A percentile compares a stretch with the other conserved stretches of the same genome.
Evolutionary conservation across 495 filamentous ascomycete species (phyloP).

Genomic region (Jackrogersella minutella): DNA sequence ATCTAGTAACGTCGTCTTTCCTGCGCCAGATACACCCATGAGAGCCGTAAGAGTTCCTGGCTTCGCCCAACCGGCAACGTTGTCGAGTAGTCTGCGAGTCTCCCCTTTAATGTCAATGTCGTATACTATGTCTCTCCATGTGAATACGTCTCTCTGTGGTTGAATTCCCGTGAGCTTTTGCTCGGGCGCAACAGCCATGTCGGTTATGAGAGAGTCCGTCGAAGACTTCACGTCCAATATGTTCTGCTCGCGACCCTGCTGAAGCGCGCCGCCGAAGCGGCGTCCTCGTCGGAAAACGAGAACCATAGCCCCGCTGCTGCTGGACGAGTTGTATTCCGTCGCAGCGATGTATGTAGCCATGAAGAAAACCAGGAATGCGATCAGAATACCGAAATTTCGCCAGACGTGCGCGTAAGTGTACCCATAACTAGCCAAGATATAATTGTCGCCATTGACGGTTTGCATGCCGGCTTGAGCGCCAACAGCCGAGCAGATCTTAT

Average conservation of each 20-base stretch:
- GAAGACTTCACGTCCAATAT: slow-evolving; percentile 2
- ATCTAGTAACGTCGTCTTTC: slow-evolving; percentile 1
- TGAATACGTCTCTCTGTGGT: slow-evolving; percentile 5
- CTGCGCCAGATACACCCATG: slow-evolving; percentile 5
- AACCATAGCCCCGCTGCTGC: neutral
- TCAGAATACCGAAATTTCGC: slow-evolving; percentile 5
- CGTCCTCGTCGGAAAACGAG: slow-evolving; percentile 5
- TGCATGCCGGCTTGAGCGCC: neutral
- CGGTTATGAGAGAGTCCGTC: neutral
- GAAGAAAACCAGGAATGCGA: slow-evolving; percentile 1
- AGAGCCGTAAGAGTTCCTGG: slow-evolving; percentile 5
- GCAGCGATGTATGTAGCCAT: neutral
- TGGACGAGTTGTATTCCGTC: neutral
- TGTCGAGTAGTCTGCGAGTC: slow-evolving; percentile 1
- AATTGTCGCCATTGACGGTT: slow-evolving; percentile 2
- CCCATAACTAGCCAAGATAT: neutral
- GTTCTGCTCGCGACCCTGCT: neutral
- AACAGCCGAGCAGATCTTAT: slow-evolving; percentile 3
- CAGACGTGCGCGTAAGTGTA: neutral
- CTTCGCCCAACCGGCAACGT: slow-evolving; percentile 7
- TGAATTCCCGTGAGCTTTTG: neutral
- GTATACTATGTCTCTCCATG: slow-evolving; percentile 3
- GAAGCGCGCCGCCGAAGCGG: neutral
- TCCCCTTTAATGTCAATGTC: slow-evolving; percentile 5
- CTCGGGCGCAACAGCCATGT: neutral